Percentiles rank a stretch among this genome's conserved stretches.
Conservation (phyloP, 2,329 filamentous ascomycete species). For the Cryphonectria carpinicola region DNA sequence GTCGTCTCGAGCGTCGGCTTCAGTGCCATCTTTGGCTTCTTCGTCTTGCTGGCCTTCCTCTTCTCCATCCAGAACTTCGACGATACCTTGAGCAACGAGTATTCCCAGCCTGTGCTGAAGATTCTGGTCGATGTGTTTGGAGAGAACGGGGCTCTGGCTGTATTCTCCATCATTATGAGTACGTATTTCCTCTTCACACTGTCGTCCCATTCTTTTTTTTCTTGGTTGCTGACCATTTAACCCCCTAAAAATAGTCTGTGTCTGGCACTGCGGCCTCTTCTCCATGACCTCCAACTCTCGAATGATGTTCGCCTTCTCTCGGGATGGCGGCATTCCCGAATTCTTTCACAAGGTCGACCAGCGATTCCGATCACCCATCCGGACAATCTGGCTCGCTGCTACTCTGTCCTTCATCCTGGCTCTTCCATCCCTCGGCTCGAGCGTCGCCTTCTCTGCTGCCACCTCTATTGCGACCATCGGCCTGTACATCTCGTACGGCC, state of each 20-base stretch:
- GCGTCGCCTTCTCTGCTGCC: conserved; percentile 60
- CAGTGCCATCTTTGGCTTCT: conserved; percentile 61
- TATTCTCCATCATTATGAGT: conserved; percentile 58
- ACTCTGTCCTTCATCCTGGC: conserved; percentile 58
- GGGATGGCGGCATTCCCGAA: conserved; percentile 57
- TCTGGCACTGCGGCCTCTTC: conserved; percentile 65
- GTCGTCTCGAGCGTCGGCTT: conserved; percentile 61
- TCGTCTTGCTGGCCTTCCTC: conserved; percentile 59
- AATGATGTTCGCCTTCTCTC: conserved; percentile 64
- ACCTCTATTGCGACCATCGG: conserved; percentile 64
- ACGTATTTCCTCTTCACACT: conserved; percentile 19
- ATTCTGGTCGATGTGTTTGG: conserved; percentile 62
- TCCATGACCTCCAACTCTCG: conserved; percentile 59
- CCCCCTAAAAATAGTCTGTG: conserved; percentile 45
- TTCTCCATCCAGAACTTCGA: conserved; percentile 64
- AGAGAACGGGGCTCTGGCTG: conserved; percentile 56
- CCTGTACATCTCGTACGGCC: conserved; percentile 61
- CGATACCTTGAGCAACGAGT: conserved; percentile 47
- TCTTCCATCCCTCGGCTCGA: conserved; percentile 57
- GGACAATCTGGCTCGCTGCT: conserved; percentile 60
- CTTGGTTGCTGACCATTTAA: background rate
- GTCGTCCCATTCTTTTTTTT: background rate
- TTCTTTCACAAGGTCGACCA: conserved; percentile 59
- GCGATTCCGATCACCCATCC: conserved; percentile 52
- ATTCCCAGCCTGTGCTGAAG: conserved; percentile 59